These are phyloP conservation scores for Colletotrichum orchidophilum DNA, from an alignment of 2,329 filamentous ascomycete species.

Conservation along the genomic window DNA sequence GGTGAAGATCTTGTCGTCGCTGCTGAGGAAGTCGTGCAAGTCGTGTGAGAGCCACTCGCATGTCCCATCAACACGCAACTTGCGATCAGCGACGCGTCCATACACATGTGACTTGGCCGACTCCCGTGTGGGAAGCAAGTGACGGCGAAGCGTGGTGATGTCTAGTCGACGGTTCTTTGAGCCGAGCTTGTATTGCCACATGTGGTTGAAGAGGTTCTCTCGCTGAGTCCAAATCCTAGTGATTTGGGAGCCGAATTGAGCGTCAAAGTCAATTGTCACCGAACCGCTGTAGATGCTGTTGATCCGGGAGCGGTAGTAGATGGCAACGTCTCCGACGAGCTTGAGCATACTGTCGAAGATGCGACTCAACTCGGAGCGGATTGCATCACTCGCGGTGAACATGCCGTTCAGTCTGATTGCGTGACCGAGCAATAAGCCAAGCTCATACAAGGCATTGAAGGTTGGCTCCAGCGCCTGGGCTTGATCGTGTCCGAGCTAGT, in stretches of 20 bases:
- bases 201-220: conserved; percentile 44
- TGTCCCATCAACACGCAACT: conserved; percentile 49
- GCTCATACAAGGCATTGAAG: conserved; percentile 50
- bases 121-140: conserved; percentile 40
- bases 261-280: conserved; percentile 47
- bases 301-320: conserved; percentile 47
- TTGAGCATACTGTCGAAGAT: conserved; percentile 48
- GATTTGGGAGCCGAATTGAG: conserved; percentile 46
- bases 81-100: conserved; percentile 47
- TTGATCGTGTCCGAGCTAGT: conserved; percentile 49
- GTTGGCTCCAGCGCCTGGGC: conserved; percentile 49
- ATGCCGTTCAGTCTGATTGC: conserved; percentile 48
- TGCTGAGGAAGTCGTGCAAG: conserved; percentile 46
- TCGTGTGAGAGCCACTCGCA: conserved; percentile 50
- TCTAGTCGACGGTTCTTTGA: conserved; percentile 35
- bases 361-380: conserved; percentile 44
- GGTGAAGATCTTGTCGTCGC: conserved; percentile 45
- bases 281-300: conserved; percentile 39
- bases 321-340: conserved; percentile 45
- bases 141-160: conserved; percentile 43
- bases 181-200: conserved; percentile 48
- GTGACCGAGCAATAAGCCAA: conserved; percentile 48
- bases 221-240: conserved; percentile 45
- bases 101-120: conserved; percentile 44
- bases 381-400: conserved; percentile 42